Percentiles rank a stretch among this genome's conserved stretches.
Conservation (phyloP, 257 asterid genomes). For the Jacaranda mimosifolia region DNA sequence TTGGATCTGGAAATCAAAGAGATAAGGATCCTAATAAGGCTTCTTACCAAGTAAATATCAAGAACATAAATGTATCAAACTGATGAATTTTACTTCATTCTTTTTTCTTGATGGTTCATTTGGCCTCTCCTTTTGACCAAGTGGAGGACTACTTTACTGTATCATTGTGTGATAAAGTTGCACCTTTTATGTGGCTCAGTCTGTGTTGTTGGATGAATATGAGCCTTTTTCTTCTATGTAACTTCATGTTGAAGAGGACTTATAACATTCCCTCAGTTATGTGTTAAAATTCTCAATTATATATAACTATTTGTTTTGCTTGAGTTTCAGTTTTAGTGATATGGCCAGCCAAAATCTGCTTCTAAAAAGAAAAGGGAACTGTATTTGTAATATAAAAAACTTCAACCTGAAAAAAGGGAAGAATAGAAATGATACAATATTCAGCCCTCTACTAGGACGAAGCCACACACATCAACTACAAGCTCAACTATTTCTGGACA, state of each 20-base stretch:
- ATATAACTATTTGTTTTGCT: neutral
- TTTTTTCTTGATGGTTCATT: constrained; percentile 31
- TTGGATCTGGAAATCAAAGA: constrained; percentile 15
- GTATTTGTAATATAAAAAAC: neutral
- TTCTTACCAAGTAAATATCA: constrained; percentile 22
- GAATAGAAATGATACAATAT: constrained; percentile 33
- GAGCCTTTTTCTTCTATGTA: neutral
- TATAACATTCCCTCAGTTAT: neutral
- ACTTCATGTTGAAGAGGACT: neutral
- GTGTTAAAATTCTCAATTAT: constrained; percentile 8
- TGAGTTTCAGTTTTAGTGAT: no score
- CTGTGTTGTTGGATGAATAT: constrained; percentile 22
- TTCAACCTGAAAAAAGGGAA: neutral
- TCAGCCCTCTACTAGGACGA: constrained; percentile 27
- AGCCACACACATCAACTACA: constrained; percentile 17
- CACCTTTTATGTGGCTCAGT: constrained; percentile 29
- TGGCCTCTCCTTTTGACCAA: constrained; percentile 9
- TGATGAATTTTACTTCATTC: constrained; percentile 11
- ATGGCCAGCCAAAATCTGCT: neutral
- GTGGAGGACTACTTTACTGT: neutral
- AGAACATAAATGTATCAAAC: constrained; percentile 20
- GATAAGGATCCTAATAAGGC: neutral
- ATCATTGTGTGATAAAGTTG: constrained; percentile 28
- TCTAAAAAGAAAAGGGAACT: neutral
- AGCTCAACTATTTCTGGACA: constrained; percentile 42